phyloP scores from a whole-genome alignment of 2,329 filamentous ascomycete genomes.

The Ceratocystis ficicola region DNA sequence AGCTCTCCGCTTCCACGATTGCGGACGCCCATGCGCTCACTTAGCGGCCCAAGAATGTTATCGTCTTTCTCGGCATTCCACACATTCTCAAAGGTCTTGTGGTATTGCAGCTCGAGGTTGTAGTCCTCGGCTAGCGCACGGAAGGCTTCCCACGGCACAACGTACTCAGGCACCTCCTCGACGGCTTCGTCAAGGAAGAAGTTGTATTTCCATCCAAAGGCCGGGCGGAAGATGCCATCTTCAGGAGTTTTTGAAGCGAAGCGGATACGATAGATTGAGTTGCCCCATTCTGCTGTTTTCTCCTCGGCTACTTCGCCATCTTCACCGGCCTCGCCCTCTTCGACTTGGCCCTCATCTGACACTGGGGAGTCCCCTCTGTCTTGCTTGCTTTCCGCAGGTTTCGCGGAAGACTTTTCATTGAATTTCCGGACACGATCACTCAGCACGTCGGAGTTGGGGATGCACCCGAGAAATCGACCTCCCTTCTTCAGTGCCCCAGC shows the following conservation, averaged over 20 bases:
- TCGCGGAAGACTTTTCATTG: slow-evolving; percentile 36
- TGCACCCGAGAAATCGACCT: slow-evolving; percentile 84
- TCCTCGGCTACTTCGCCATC: slow-evolving; percentile 48
- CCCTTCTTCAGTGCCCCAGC: slow-evolving; percentile 84
- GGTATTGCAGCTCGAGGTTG: slow-evolving; percentile 89
- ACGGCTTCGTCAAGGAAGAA: slow-evolving; percentile 95
- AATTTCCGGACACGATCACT: slow-evolving; percentile 64
- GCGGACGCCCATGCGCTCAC: slow-evolving; percentile 90
- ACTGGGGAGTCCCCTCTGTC: slow-evolving; percentile 27
- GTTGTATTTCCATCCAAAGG: slow-evolving; percentile 95
- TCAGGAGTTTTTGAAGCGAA: slow-evolving; percentile 73
- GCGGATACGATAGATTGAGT: slow-evolving; percentile 79
- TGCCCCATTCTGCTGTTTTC: slow-evolving; percentile 72
- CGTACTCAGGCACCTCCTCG: slow-evolving; percentile 91
- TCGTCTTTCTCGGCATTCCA: slow-evolving; percentile 90
- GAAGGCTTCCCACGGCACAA: slow-evolving; percentile 96
- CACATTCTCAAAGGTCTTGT: slow-evolving; percentile 79
- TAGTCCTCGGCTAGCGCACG: slow-evolving; percentile 91
- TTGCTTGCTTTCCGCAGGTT: slow-evolving; percentile 24
- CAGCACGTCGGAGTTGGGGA: slow-evolving; percentile 92
- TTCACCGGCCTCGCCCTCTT: slow-evolving; percentile 32
- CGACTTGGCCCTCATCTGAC: slow-evolving; percentile 28
- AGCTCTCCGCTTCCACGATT: slow-evolving; percentile 55
- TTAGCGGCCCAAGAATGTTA: slow-evolving; percentile 64
- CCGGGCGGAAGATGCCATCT: slow-evolving; percentile 84